Conservation (phyloP, 2,329 filamentous ascomycete species). For the Xylaria sp. region DNA sequence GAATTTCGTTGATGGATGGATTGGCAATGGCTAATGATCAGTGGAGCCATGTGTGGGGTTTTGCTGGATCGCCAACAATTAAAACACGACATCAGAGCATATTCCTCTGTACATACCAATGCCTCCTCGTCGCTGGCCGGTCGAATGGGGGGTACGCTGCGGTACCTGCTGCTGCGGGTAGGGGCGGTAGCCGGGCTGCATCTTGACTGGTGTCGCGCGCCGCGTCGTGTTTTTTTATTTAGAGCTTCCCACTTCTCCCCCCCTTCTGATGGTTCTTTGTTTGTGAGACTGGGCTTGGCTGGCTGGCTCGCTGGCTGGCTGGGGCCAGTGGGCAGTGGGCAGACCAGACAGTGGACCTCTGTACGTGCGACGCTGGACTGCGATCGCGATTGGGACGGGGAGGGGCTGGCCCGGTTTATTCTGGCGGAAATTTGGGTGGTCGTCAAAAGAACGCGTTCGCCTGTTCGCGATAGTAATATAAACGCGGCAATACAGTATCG, state of each 20-base stretch:
- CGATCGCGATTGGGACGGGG: slow-evolving; percentile 23
- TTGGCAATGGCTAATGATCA: slow-evolving; percentile 18
- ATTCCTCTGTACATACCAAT: slow-evolving; percentile 47
- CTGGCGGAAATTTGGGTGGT: slow-evolving; percentile 21
- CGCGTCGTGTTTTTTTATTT: background rate
- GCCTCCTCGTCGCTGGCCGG: slow-evolving; percentile 54
- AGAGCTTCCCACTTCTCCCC: background rate
- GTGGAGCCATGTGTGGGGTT: slow-evolving; percentile 29
- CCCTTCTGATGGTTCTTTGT: background rate
- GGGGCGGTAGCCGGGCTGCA: slow-evolving; percentile 57
- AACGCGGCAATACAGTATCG: too few species aligned
- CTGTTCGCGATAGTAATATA: slow-evolving; percentile 19
- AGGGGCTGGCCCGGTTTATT: slow-evolving; percentile 18
- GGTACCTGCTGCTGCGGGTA: slow-evolving; percentile 53
- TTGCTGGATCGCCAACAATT: slow-evolving; percentile 16
- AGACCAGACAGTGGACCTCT: background rate
- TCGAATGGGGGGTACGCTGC: slow-evolving; percentile 52
- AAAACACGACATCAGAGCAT: slow-evolving; percentile 5
- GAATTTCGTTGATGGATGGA: slow-evolving; percentile 11
- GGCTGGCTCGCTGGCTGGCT: too few species aligned
- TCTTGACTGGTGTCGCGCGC: slow-evolving; percentile 36
- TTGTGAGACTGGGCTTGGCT: background rate
- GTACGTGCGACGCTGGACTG: slow-evolving; percentile 23
- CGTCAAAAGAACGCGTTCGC: slow-evolving; percentile 23
- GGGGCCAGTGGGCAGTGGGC: too few species aligned